Percentiles rank a stretch among this genome's conserved stretches.
Evolutionary conservation across 805 yeast species (phyloP).

Genomic region (Naumovozyma baii): DNA sequence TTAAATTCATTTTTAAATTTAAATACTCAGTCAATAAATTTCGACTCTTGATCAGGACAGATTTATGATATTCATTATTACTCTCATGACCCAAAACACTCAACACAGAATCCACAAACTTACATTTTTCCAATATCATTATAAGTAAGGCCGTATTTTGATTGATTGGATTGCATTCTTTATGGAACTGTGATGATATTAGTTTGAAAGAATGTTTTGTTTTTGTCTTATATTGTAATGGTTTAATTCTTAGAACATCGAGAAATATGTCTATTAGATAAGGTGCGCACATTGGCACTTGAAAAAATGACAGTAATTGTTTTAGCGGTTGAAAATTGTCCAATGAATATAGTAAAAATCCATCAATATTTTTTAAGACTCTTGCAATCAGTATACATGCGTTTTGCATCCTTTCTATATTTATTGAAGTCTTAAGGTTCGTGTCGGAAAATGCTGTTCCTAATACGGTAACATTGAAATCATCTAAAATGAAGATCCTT

Average conservation of each 20-base stretch:
- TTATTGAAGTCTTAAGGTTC: constrained; percentile 38
- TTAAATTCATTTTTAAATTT: constrained; percentile 42
- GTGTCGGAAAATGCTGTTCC: constrained; percentile 65
- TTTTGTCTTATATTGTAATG: constrained; percentile 38
- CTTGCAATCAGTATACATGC: constrained; percentile 50
- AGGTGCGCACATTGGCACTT: constrained; percentile 47
- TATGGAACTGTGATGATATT: constrained; percentile 30
- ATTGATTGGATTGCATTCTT: constrained; percentile 38
- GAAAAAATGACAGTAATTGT: constrained; percentile 54
- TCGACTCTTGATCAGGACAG: constrained; percentile 48
- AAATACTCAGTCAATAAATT: constrained; percentile 54
- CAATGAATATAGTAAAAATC: constrained; percentile 55
- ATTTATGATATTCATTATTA: constrained; percentile 27
- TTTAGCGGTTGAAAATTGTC: constrained; percentile 46
- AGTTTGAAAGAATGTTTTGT: constrained; percentile 6
- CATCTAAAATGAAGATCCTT: constrained; percentile 36
- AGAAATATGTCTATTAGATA: constrained; percentile 62
- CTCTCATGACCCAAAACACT: constrained; percentile 7
- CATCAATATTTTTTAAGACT: constrained; percentile 66
- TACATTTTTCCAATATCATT: constrained; percentile 45
- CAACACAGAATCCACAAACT: constrained; percentile 41
- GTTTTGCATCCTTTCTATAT: constrained; percentile 47
- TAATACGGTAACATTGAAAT: constrained; percentile 52
- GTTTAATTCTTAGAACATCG: constrained; percentile 53
- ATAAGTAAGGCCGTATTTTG: constrained; percentile 62